Conservation (phyloP, 148 eudicot genomes). For the Spergularia marina region DNA sequence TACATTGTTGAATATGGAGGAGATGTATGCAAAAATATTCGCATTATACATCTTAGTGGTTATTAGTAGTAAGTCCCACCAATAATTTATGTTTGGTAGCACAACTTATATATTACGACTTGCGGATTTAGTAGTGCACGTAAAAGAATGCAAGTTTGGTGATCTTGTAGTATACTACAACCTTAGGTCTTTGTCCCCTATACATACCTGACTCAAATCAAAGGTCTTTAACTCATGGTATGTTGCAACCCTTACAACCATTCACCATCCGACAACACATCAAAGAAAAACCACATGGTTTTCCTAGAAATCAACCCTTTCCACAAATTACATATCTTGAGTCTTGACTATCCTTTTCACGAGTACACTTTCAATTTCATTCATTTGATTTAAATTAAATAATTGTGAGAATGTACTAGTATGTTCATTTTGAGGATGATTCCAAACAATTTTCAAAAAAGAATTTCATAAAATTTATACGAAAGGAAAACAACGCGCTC, state of each 20-base stretch:
- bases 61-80: too few species aligned
- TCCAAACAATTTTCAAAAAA: neutral
- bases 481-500: neutral
- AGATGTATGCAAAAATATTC: too few species aligned
- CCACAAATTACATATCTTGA: too few species aligned
- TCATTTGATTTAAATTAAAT: neutral
- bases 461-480: neutral
- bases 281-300: neutral
- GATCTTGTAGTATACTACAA: neutral
- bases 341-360: too few species aligned
- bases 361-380: neutral
- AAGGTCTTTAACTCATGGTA: neutral
- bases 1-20: too few species aligned
- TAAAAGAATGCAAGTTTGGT: neutral
- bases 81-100: too few species aligned
- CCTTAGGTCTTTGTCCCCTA: neutral
- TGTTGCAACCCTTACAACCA: neutral
- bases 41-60: too few species aligned
- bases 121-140: neutral
- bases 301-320: constrained; percentile 11
- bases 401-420: neutral
- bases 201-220: neutral
- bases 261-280: constrained; percentile 13
- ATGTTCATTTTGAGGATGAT: too few species aligned
- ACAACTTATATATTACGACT: too few species aligned